These are phyloP conservation scores for Backusella liffmaniae DNA, from an alignment of 192 early-diverging fungal genomes.

Conservation along the genomic window DNA sequence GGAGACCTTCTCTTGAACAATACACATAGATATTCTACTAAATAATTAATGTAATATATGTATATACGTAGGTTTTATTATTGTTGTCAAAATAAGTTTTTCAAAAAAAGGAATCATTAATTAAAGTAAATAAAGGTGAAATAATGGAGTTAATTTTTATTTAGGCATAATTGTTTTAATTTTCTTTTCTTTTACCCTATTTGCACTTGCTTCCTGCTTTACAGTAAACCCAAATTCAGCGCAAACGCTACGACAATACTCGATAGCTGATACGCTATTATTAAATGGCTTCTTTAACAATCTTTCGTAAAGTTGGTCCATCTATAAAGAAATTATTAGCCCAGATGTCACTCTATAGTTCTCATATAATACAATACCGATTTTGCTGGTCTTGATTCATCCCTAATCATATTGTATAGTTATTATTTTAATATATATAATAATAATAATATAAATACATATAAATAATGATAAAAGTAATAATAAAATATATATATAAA, in stretches of 20 bases:
- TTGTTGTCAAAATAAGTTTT: constrained; percentile 6
- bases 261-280: constrained; percentile 43
- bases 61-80: not conserved
- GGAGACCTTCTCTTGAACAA: constrained; percentile 59
- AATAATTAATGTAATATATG: constrained; percentile 4
- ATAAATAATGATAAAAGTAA: not conserved
- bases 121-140: not conserved
- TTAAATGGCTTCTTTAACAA: constrained; percentile 48
- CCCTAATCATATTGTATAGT: not conserved
- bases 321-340: constrained; percentile 23
- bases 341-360: not conserved
- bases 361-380: not conserved
- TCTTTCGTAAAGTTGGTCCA: constrained; percentile 52
- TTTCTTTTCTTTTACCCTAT: constrained; percentile 44
- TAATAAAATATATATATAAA: not conserved
- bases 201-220: constrained; percentile 60
- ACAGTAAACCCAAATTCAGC: constrained; percentile 58
- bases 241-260: constrained; percentile 48
- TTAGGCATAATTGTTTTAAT: not conserved
- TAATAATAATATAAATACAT: constrained; percentile 14
- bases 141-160: not conserved
- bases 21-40: constrained; percentile 59
- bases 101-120: not conserved
- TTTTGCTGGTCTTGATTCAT: not conserved
- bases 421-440: constrained; percentile 2